Evolutionary conservation across 305 asterid genomes (phyloP).

Genomic region (Plantago coronopus): DNA sequence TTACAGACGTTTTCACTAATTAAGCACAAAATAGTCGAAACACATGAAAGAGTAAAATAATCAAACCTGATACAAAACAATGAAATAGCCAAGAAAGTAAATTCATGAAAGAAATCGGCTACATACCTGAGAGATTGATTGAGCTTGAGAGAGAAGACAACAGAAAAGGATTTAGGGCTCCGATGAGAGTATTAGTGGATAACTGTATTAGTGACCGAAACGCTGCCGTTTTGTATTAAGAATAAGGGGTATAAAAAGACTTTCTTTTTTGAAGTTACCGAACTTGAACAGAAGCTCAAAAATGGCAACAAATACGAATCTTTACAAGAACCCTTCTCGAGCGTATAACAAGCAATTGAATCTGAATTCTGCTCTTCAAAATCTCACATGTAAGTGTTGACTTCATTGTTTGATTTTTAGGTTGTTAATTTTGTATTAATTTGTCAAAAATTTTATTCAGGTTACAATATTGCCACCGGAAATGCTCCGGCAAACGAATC

Average conservation of each 20-base stretch:
- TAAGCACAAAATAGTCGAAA: no score
- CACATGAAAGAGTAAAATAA: no score
- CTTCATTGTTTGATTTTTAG: neutral
- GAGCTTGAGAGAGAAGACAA: no score
- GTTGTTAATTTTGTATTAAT: neutral
- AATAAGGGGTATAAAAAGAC: neutral
- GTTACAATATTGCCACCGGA: conserved; percentile 63
- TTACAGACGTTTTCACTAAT: no score
- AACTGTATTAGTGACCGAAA: no score
- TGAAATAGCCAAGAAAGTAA: no score
- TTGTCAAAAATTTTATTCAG: conserved; percentile 30
- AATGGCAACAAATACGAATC: conserved; percentile 63
- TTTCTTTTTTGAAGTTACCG: neutral
- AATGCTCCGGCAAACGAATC: conserved; percentile 33
- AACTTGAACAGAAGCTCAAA: neutral
- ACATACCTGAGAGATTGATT: no score
- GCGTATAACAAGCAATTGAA: conserved; percentile 65
- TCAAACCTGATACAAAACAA: no score
- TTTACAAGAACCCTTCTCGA: conserved; percentile 70
- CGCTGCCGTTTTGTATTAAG: no score
- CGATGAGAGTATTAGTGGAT: no score
- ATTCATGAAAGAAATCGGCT: no score
- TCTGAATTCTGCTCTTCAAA: conserved; percentile 74
- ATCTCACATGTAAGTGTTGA: conserved; percentile 52
- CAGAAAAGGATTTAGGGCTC: no score